Base-by-base conservation (phyloP, 371 early-diverging fungal genomes). In the Capniomyces stellatus region DNA sequence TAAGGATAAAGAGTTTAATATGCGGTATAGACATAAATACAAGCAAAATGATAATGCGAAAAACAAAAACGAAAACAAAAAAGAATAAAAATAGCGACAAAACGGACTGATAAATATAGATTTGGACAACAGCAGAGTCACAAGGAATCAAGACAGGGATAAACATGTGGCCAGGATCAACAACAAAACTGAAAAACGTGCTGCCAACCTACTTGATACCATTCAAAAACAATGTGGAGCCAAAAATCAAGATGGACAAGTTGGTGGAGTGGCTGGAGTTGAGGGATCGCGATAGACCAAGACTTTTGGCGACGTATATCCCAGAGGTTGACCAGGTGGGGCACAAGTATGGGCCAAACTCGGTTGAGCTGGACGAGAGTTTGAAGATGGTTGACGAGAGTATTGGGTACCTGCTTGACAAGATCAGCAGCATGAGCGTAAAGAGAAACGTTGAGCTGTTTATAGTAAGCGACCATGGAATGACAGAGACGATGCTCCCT, bases 381-480 rank as follows among this genome's bases (percentile, higher is more conserved):
- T 60, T 93, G 30, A 61, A 31, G 21, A 44, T 68, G 39, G 79
- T 82, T 39, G 95, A 93, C 63, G 53, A 52, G 3, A 74, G 78
- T 1, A 54, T 93, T 29, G 79, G 76, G 3, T 54, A 66, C 31
- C 65, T 93, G 30, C 28, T 81, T 46, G 55, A 63, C 0, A 75
- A 75, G 19, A 54, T 93, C 0, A 64, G 61, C 1, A 51, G 57
- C 10, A 69, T 85, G 40, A 75, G 77, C 29, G 56, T 89, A 40
- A 72, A 75, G 30, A 48, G 73, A 0, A 64, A 75, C 28, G 79
- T 84, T 27, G 83, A 93, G 61, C 51, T 91, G 15, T 71, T 95
- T n/a, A 61, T 93, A 23, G 88, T 91, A 12, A 78, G 89, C 54
- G 94, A 93, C 63, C 96, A 94, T 55, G 94, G 96, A 1, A 93